phyloP scores from a whole-genome alignment of 495 filamentous ascomycete species.

The Aspergillus affinis region DNA sequence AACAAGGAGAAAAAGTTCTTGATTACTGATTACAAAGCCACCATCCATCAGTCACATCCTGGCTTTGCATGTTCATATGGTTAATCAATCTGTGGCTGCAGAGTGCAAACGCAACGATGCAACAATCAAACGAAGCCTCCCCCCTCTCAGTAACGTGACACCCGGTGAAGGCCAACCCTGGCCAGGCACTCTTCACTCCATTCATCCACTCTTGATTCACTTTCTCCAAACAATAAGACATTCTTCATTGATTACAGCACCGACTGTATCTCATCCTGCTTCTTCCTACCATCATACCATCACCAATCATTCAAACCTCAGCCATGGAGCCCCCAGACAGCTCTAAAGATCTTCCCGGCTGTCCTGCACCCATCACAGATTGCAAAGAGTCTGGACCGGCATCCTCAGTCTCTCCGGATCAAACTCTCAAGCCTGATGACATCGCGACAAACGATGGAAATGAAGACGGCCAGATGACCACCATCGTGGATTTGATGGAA shows the following conservation, averaged over 20 bases:
- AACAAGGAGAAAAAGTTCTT: background rate
- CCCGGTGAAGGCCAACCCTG: background rate
- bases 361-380: background rate
- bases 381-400: background rate
- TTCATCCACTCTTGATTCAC: background rate
- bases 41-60: no score
- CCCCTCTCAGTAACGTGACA: background rate
- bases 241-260: background rate
- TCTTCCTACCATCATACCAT: background rate
- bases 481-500: conserved; percentile 13
- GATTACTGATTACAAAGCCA: no score
- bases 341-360: background rate
- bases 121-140: background rate
- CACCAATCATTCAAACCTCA: background rate
- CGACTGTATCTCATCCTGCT: background rate
- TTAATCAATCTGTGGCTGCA: no score
- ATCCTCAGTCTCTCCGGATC: no score
- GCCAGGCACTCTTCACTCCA: background rate
- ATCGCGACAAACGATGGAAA: background rate
- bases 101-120: background rate
- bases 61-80: no score
- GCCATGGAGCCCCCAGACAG: background rate
- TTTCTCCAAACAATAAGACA: background rate
- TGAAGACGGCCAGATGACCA: conserved; percentile 12
- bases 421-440: background rate